Conservation (phyloP, 208 protist species). For the Acanthamoeba culbertsoni region DNA sequence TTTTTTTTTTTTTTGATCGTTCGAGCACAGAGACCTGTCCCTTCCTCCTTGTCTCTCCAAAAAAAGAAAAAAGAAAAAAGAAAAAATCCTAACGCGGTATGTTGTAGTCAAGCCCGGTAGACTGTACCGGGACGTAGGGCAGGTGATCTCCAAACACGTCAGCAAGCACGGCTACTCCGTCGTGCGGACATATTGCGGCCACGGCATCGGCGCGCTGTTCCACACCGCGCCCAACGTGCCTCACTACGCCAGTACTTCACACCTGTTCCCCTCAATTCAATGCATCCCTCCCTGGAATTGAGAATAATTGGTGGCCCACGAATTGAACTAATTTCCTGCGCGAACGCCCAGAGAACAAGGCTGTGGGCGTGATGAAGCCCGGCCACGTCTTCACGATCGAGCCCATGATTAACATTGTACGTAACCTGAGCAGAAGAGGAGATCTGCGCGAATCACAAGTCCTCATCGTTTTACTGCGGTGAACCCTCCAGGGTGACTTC, state of each 20-base stretch:
- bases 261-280: background rate
- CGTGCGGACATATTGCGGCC: conserved; percentile 75
- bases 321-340: background rate
- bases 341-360: conserved; percentile 71
- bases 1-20: no score
- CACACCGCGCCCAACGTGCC: conserved; percentile 76
- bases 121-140: conserved; percentile 80
- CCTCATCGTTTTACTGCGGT: background rate
- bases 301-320: background rate
- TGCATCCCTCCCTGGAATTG: background rate
- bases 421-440: conserved; percentile 77
- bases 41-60: no score
- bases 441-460: conserved; percentile 64
- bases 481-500: background rate
- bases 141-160: conserved; percentile 78
- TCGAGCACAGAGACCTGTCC: no score
- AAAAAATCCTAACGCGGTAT: no score
- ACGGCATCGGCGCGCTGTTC: conserved; percentile 81
- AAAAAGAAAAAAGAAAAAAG: no score
- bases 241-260: conserved; percentile 74
- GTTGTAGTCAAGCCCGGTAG: conserved; percentile 68
- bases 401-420: conserved; percentile 95
- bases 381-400: conserved; percentile 98
- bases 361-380: conserved; percentile 80
- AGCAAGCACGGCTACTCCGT: conserved; percentile 71